phyloP scores from a whole-genome alignment of 2,329 filamentous ascomycete genomes.

The Neonectria sp. region DNA sequence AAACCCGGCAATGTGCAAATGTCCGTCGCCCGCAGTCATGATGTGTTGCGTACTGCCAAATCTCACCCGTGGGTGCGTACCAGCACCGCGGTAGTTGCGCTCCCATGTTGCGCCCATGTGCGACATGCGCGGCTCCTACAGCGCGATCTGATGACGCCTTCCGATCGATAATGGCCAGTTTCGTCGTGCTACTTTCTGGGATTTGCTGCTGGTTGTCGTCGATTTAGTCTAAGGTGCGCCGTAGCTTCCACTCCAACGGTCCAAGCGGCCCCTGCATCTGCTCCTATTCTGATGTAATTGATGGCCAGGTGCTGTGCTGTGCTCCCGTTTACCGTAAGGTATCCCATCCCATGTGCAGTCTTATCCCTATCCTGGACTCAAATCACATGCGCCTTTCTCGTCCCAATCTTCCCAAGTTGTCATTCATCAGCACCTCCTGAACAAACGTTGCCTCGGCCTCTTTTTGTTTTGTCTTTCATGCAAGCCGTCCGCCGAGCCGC shows the following conservation, averaged over 20 bases:
- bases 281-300: constrained; percentile 4
- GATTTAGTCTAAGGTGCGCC: not conserved
- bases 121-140: not conserved
- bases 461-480: not conserved
- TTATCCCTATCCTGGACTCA: not conserved
- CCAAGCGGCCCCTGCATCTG: constrained; percentile 3
- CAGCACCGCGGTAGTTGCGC: not conserved
- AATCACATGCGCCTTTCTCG: not conserved
- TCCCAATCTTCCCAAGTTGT: not conserved
- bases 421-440: not conserved
- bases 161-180: constrained; percentile 24
- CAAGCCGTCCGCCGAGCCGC: constrained; percentile 4
- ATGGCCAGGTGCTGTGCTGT: not conserved
- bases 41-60: not conserved
- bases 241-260: constrained; percentile 2
- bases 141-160: constrained; percentile 11
- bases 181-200: constrained; percentile 8
- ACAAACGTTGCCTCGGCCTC: not conserved
- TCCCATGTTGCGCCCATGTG: not conserved
- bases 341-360: no score
- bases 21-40: constrained; percentile 5
- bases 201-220: constrained; percentile 11
- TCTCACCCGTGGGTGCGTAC: not conserved
- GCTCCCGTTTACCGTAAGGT: not conserved
- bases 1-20: not conserved